phyloP scores from a whole-genome alignment of 257 asterid species.

The Gentiana straminea region DNA sequence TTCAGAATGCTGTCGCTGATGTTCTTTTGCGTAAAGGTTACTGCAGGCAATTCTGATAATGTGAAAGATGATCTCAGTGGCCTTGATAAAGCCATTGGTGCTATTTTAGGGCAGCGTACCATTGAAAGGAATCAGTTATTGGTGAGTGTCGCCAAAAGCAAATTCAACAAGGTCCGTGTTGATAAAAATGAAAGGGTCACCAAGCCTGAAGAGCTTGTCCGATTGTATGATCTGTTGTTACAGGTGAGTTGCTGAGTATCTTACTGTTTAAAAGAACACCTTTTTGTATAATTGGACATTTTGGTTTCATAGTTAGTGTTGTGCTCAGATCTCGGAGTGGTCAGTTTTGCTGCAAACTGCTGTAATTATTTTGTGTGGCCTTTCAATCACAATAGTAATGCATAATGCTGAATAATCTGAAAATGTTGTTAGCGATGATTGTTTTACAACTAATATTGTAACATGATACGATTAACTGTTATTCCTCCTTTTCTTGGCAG shows the following conservation, averaged over 20 bases:
- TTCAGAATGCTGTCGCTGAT: constrained; percentile 11
- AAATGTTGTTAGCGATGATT: constrained; percentile 8
- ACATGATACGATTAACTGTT: constrained; percentile 13
- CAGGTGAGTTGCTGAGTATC: constrained; percentile 34
- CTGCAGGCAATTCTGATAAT: constrained; percentile 79
- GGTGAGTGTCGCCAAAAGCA: constrained; percentile 74
- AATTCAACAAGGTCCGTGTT: constrained; percentile 63
- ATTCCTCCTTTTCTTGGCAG: constrained; percentile 35
- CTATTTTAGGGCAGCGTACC: constrained; percentile 79
- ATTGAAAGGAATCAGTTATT: constrained; percentile 89
- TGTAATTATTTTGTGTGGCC: too few species aligned
- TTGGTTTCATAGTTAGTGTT: too few species aligned
- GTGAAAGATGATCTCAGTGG: constrained; percentile 91
- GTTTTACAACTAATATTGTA: constrained; percentile 5
- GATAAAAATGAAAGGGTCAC: constrained; percentile 81
- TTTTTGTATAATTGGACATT: not conserved
- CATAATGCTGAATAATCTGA: not conserved
- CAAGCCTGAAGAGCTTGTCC: constrained; percentile 97
- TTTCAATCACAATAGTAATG: too few species aligned
- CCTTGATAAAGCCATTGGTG: constrained; percentile 93
- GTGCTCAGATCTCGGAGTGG: too few species aligned
- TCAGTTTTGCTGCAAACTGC: too few species aligned
- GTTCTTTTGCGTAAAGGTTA: constrained; percentile 40
- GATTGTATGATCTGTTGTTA: constrained; percentile 73
- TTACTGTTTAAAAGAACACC: constrained; percentile 1